These are phyloP conservation scores for Komagataella pseudopastoris DNA, from an alignment of 805 yeast genomes.

Conservation along the genomic window DNA sequence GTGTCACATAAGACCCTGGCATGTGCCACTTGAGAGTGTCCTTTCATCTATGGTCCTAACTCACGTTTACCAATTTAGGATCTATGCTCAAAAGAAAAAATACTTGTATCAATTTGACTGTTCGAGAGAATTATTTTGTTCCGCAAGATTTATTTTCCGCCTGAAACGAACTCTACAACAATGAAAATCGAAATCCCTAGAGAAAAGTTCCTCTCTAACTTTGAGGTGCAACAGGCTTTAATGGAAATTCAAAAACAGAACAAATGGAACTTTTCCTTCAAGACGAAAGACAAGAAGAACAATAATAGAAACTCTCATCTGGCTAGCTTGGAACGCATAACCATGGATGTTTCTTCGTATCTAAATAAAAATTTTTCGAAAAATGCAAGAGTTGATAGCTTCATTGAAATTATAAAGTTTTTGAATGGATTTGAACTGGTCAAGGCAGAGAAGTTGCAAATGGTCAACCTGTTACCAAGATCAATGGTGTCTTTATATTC, in stretches of 20 bases:
- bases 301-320: conserved; percentile 17
- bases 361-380: conserved; percentile 12
- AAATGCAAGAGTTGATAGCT: background rate
- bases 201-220: conserved; percentile 49
- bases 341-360: conserved; percentile 32
- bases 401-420: conserved; percentile 21
- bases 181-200: conserved; percentile 31
- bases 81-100: too few species aligned
- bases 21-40: background rate
- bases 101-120: background rate
- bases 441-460: conserved; percentile 75
- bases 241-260: conserved; percentile 30
- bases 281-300: conserved; percentile 8
- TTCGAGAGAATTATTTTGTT: background rate
- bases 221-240: conserved; percentile 48
- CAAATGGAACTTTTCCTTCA: conserved; percentile 26
- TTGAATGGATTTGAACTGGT: conserved; percentile 44
- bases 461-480: conserved; percentile 69
- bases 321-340: conserved; percentile 34
- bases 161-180: background rate
- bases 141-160: background rate
- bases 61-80: background rate
- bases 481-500: conserved; percentile 69
- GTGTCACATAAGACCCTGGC: background rate
- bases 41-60: background rate